phyloP scores from a whole-genome alignment of 352 stramenopile genomes.

The Phytophthora melonis region DNA sequence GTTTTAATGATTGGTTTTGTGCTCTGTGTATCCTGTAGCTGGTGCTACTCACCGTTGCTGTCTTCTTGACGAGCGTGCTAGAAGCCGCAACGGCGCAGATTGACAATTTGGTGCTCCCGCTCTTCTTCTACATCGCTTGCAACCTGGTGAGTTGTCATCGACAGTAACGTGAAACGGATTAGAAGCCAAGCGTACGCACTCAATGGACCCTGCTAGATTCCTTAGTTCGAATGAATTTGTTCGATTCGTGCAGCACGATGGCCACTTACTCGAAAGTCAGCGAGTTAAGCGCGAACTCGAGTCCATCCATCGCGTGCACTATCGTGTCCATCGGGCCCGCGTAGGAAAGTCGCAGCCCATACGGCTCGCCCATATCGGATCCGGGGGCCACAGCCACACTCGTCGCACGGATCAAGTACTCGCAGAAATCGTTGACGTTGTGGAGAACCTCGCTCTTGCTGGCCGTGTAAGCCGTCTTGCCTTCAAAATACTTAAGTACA shows the following conservation, averaged over 20 bases:
- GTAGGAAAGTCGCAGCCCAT: slow-evolving; percentile 95
- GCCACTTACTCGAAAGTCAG: slow-evolving; percentile 12
- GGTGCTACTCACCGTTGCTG: slow-evolving; percentile 11
- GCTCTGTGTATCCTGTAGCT: slow-evolving; percentile 5
- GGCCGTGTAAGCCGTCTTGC: slow-evolving; percentile 48
- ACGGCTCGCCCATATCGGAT: slow-evolving; percentile 93
- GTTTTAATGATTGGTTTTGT: background rate
- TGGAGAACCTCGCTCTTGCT: slow-evolving; percentile 42
- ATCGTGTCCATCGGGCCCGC: slow-evolving; percentile 92
- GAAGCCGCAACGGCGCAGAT: slow-evolving; percentile 75
- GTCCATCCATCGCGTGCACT: slow-evolving; percentile 65
- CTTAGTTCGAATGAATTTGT: too few species aligned
- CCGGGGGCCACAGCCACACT: slow-evolving; percentile 94
- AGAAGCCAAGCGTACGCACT: too few species aligned
- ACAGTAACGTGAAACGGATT: slow-evolving; percentile 41
- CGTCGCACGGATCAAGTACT: slow-evolving; percentile 92
- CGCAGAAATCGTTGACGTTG: slow-evolving; percentile 83
- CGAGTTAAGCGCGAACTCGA: slow-evolving; percentile 61
- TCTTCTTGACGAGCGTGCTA: slow-evolving; percentile 62
- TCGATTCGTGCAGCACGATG: background rate
- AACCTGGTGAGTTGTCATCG: slow-evolving; percentile 56
- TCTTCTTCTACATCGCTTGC: slow-evolving; percentile 62
- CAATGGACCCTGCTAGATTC: too few species aligned
- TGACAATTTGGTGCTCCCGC: slow-evolving; percentile 78
- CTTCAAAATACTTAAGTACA: slow-evolving; percentile 80